These are phyloP conservation scores for Nicotiana noctiflora DNA, from an alignment of 257 asterid genomes.

Conservation along the genomic window DNA sequence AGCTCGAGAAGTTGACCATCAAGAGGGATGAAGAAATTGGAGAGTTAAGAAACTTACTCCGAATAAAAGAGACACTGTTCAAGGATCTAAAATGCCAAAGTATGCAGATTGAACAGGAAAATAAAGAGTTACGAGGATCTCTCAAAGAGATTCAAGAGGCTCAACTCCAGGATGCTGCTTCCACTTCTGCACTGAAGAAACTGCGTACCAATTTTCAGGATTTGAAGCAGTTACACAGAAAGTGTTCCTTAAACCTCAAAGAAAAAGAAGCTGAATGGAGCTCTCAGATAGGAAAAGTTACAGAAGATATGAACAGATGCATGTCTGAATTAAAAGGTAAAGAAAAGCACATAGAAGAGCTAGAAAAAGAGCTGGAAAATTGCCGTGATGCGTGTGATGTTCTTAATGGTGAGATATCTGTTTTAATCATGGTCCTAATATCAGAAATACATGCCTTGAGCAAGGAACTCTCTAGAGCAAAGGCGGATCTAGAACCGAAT, in stretches of 20 bases:
- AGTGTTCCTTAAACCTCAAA: slow-evolving; percentile 43
- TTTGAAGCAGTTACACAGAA: slow-evolving; percentile 54
- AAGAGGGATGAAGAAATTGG: slow-evolving; percentile 72
- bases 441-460: slow-evolving; percentile 43
- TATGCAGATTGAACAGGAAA: slow-evolving; percentile 62
- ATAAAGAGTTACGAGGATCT: slow-evolving; percentile 42
- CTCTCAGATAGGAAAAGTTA: slow-evolving; percentile 38
- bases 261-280: slow-evolving; percentile 63
- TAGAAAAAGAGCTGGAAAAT: slow-evolving; percentile 50
- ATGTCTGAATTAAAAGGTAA: slow-evolving; percentile 37
- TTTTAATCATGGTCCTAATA: slow-evolving; percentile 46
- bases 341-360: slow-evolving; percentile 36
- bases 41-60: slow-evolving; percentile 48
- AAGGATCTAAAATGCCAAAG: slow-evolving; percentile 75
- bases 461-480: neutral
- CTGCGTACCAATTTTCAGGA: slow-evolving; percentile 55
- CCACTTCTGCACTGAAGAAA: slow-evolving; percentile 52
- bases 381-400: slow-evolving; percentile 42
- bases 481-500: slow-evolving; percentile 18
- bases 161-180: slow-evolving; percentile 51
- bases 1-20: slow-evolving; percentile 39
- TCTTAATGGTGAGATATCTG: slow-evolving; percentile 49
- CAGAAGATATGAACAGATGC: slow-evolving; percentile 37
- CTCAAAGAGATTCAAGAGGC: slow-evolving; percentile 67
- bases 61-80: slow-evolving; percentile 52